A percentile compares a stretch with the other conserved stretches of the same genome.
phyloP scores from a whole-genome alignment of 805 yeast genomes.

The Barnettozyma vustinii region DNA sequence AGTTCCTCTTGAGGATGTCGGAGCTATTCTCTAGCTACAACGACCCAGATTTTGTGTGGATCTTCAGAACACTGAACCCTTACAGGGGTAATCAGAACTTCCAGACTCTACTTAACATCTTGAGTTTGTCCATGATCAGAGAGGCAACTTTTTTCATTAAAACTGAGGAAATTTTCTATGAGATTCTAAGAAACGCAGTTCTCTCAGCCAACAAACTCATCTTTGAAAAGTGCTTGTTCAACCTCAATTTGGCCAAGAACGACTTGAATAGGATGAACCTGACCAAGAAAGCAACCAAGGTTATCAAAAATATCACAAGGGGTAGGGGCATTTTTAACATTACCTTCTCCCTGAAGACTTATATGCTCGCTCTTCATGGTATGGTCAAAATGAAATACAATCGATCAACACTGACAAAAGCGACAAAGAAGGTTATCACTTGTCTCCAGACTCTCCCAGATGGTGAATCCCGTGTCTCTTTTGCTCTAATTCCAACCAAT shows the following conservation, averaged over 20 bases:
- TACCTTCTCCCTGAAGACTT: slow-evolving; percentile 6
- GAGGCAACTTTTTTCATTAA: slow-evolving; percentile 3
- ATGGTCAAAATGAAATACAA: slow-evolving; percentile 3
- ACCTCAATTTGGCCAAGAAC: slow-evolving; percentile 1
- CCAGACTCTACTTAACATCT: slow-evolving; percentile 4
- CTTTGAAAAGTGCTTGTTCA: slow-evolving; percentile 6
- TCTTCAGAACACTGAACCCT: slow-evolving; percentile 3
- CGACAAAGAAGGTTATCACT: slow-evolving; percentile 5
- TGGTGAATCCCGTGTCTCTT: slow-evolving; percentile 3
- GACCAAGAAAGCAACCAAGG: slow-evolving; percentile 3
- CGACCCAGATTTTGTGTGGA: neutral
- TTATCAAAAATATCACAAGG: slow-evolving; percentile 2
- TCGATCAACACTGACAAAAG: neutral
- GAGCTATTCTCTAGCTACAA: neutral
- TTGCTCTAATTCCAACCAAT: slow-evolving; percentile 2
- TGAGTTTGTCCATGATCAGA: slow-evolving; percentile 5
- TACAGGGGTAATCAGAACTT: slow-evolving; percentile 5
- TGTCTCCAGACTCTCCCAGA: neutral
- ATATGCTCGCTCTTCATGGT: slow-evolving; percentile 6
- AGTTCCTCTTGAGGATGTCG: slow-evolving; percentile 4
- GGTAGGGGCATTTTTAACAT: neutral
- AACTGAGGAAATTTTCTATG: slow-evolving; percentile 4
- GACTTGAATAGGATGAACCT: slow-evolving; percentile 1
- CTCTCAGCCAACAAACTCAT: slow-evolving; percentile 3
- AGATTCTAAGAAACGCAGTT: slow-evolving; percentile 6